A percentile compares a stretch with the other conserved stretches of the same genome.
These are phyloP conservation scores for Populus ilicifolia DNA, from an alignment of 345 rosid species.

Conservation along the genomic window DNA sequence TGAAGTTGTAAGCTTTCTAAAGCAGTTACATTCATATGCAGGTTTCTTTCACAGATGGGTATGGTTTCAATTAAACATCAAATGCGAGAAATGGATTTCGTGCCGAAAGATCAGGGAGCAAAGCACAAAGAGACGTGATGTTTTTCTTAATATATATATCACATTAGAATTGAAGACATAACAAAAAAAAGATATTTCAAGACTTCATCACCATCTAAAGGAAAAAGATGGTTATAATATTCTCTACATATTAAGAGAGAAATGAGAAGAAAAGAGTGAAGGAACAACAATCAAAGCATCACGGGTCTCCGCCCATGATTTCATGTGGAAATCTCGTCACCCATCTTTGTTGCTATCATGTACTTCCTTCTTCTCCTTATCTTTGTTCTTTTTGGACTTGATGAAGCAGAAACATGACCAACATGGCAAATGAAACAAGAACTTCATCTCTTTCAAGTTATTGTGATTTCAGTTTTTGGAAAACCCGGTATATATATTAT, in stretches of 20 bases:
- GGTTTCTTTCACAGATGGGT: slow-evolving; percentile 86
- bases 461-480: slow-evolving; percentile 14
- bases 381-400: slow-evolving; percentile 41
- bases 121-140: slow-evolving; percentile 9
- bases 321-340: neutral
- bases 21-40: slow-evolving; percentile 31
- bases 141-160: neutral
- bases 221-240: slow-evolving; percentile 21
- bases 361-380: slow-evolving; percentile 24
- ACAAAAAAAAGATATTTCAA: slow-evolving; percentile 5
- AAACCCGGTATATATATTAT: slow-evolving; percentile 12
- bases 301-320: neutral
- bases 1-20: neutral
- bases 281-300: neutral
- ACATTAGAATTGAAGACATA: slow-evolving; percentile 12
- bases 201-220: slow-evolving; percentile 9
- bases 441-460: slow-evolving; percentile 35
- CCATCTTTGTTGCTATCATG: slow-evolving; percentile 7
- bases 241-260: slow-evolving; percentile 12
- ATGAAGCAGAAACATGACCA: slow-evolving; percentile 50
- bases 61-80: slow-evolving; percentile 74
- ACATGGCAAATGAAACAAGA: slow-evolving; percentile 39
- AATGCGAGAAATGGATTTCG: slow-evolving; percentile 67
- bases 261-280: slow-evolving; percentile 3
- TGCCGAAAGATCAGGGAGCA: slow-evolving; percentile 41